These are phyloP conservation scores for Truncatella angustata DNA, from an alignment of 2,329 filamentous ascomycete genomes.

Conservation along the genomic window DNA sequence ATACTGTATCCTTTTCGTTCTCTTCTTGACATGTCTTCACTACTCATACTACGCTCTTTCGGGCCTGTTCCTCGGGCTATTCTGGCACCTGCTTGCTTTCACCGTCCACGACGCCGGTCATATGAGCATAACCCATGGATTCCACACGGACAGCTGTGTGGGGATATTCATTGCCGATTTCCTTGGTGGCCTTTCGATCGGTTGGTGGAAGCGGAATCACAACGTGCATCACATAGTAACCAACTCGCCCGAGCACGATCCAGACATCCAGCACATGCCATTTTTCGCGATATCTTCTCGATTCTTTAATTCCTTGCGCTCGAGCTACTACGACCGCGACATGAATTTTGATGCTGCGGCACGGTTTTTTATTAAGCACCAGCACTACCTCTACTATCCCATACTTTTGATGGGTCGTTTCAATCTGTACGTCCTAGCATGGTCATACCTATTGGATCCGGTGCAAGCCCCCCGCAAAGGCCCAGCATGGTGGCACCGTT, in stretches of 20 bases:
- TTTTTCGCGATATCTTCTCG: slow-evolving; percentile 85
- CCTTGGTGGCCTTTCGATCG: slow-evolving; percentile 81
- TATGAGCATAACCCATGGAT: slow-evolving; percentile 94
- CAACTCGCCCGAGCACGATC: slow-evolving; percentile 94
- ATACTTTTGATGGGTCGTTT: slow-evolving; percentile 79
- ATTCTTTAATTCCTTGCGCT: slow-evolving; percentile 69
- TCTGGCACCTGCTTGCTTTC: slow-evolving; percentile 96
- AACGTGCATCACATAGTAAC: slow-evolving; percentile 97
- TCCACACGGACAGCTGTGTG: slow-evolving; percentile 76
- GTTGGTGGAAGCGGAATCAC: slow-evolving; percentile 97
- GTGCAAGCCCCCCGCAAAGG: slow-evolving; percentile 72
- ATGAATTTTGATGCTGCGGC: slow-evolving; percentile 78
- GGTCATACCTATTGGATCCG: slow-evolving; percentile 66
- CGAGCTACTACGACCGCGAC: slow-evolving; percentile 78
- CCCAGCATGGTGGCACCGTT: slow-evolving; percentile 79
- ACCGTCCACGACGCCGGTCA: slow-evolving; percentile 93
- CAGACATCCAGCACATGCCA: slow-evolving; percentile 88
- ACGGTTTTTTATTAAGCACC: slow-evolving; percentile 67
- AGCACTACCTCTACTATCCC: slow-evolving; percentile 81
- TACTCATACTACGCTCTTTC: slow-evolving; percentile 67
- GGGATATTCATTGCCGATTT: slow-evolving; percentile 91
- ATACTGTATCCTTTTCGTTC: slow-evolving; percentile 65
- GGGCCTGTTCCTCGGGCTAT: slow-evolving; percentile 71
- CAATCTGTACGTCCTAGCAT: slow-evolving; percentile 84
- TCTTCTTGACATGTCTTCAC: slow-evolving; percentile 60